These are phyloP conservation scores for Aspergillus sclerotioniger DNA, from an alignment of 495 filamentous ascomycete species.

Conservation along the genomic window DNA sequence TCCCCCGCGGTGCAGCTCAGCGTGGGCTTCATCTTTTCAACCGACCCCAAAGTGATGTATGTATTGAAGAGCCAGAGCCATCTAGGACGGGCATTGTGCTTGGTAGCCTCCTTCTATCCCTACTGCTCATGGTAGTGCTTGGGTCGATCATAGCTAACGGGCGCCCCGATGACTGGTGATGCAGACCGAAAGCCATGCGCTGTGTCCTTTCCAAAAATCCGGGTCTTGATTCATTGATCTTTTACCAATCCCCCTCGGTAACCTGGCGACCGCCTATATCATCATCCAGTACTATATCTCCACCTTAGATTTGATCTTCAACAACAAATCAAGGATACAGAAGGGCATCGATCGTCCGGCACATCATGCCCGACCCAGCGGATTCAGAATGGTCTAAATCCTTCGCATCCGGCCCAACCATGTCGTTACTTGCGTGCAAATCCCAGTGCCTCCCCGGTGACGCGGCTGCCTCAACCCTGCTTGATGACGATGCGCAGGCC, in stretches of 20 bases:
- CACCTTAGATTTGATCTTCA: constrained; percentile 17
- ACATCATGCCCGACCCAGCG: constrained; percentile 38
- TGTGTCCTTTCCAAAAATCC: constrained; percentile 23
- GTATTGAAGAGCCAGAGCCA: constrained; percentile 1
- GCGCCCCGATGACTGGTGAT: neutral
- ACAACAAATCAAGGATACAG: constrained; percentile 9
- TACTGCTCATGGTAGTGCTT: neutral
- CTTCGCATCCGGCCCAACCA: constrained; percentile 27
- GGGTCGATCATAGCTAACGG: neutral
- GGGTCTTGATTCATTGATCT: constrained; percentile 22
- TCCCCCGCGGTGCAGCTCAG: constrained; percentile 16
- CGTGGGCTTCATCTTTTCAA: constrained; percentile 18
- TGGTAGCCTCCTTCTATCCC: neutral
- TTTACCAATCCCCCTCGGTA: constrained; percentile 16
- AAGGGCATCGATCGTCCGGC: neutral
- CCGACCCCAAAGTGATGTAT: constrained; percentile 15
- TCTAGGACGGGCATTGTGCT: neutral
- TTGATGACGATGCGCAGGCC: constrained; percentile 52
- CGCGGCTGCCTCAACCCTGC: constrained; percentile 34
- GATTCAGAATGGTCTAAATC: constrained; percentile 37
- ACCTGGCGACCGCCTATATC: constrained; percentile 25
- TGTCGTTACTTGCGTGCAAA: constrained; percentile 37
- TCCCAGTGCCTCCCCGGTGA: constrained; percentile 46
- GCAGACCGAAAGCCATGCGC: constrained; percentile 34
- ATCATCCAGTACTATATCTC: constrained; percentile 11